Evolutionary conservation across 2,329 filamentous ascomycete genomes (phyloP).

Genomic region (Claviceps capensis): DNA sequence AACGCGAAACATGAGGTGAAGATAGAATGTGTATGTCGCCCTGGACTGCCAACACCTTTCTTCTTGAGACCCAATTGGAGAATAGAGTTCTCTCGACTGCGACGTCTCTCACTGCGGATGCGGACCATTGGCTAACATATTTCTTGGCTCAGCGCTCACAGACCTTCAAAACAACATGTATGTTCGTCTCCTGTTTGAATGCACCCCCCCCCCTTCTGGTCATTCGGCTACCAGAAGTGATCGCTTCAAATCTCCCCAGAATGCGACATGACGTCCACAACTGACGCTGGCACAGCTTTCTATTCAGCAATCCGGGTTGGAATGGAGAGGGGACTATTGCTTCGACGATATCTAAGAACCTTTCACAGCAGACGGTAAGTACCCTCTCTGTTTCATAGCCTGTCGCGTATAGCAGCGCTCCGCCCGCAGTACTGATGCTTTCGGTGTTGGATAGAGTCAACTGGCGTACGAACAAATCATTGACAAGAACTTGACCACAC

Average conservation of each 20-base stretch:
- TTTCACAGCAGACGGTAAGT: slow-evolving; percentile 42
- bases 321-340: slow-evolving; percentile 33
- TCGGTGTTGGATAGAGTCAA: slow-evolving; percentile 18
- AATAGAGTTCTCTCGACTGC: not conserved
- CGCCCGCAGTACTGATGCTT: not conserved
- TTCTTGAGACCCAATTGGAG: not conserved
- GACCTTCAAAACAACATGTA: slow-evolving; percentile 39
- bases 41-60: not conserved
- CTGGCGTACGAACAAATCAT: slow-evolving; percentile 40
- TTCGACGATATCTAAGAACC: slow-evolving; percentile 41
- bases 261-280: not conserved
- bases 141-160: slow-evolving; percentile 26
- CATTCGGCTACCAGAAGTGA: not conserved
- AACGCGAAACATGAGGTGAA: slow-evolving; percentile 26
- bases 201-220: not conserved
- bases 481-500: slow-evolving; percentile 53
- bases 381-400: not conserved
- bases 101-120: slow-evolving; percentile 4
- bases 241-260: not conserved
- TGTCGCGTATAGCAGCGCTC: not conserved
- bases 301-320: slow-evolving; percentile 47
- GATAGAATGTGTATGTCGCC: slow-evolving; percentile 28
- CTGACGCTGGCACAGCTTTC: slow-evolving; percentile 27
- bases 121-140: slow-evolving; percentile 3
- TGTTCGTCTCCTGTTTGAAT: slow-evolving; percentile 11